Conservation (phyloP, 345 rosid genomes). For the Syzygium grande region DNA sequence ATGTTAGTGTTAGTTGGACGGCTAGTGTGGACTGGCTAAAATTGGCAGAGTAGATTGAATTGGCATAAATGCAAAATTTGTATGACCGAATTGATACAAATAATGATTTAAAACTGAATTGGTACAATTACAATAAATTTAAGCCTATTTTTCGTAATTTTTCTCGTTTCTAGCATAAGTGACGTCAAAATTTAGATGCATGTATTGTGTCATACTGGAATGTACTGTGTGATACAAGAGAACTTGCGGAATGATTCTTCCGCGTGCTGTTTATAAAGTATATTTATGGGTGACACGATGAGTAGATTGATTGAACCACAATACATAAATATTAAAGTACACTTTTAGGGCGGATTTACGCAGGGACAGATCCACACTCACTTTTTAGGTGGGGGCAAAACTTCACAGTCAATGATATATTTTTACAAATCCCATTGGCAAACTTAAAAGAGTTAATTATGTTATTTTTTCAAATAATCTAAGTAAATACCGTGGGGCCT, state of each 20-base stretch:
- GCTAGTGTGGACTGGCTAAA: no score
- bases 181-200: not conserved
- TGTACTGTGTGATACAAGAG: not conserved
- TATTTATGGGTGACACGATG: not conserved
- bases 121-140: no score
- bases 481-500: not conserved
- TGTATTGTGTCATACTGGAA: not conserved
- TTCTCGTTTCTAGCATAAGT: not conserved
- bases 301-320: not conserved
- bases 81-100: no score
- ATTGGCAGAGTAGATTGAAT: no score
- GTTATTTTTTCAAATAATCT: not conserved
- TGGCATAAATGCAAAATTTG: no score
- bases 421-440: not conserved
- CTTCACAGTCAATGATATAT: not conserved
- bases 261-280: not conserved
- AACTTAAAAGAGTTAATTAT: not conserved
- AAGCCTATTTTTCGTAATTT: no score
- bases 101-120: no score
- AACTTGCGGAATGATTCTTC: not conserved
- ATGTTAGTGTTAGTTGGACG: no score
- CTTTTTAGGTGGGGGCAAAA: not conserved
- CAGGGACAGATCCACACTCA: not conserved
- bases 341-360: not conserved
- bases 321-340: not conserved